Conservation (phyloP, 2,329 filamentous ascomycete genomes). For the Bipolaris zeicola region DNA sequence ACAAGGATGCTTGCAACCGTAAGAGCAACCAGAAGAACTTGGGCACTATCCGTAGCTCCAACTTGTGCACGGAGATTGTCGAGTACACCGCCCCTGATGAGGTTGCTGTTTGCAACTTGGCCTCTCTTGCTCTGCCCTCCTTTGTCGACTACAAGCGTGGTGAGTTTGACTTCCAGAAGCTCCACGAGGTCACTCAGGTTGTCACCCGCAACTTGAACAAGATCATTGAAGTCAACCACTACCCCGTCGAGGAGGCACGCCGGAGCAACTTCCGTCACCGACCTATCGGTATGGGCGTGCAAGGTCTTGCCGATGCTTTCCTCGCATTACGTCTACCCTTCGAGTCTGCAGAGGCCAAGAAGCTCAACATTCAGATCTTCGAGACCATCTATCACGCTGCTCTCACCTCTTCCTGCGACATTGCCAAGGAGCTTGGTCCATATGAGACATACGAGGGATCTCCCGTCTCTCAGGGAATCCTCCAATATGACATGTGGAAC, state of each 20-base stretch:
- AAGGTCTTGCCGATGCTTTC: constrained; percentile 97
- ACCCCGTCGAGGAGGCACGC: constrained; percentile 90
- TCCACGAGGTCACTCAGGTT: constrained; percentile 91
- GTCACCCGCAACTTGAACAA: constrained; percentile 96
- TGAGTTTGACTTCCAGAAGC: constrained; percentile 92
- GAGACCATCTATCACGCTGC: constrained; percentile 99
- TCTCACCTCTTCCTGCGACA: constrained; percentile 83
- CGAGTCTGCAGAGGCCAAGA: constrained; percentile 89
- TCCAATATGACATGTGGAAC: constrained; percentile 99
- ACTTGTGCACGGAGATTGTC: constrained; percentile 97
- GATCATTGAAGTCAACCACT: constrained; percentile 98
- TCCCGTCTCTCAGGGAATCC: constrained; percentile 90
- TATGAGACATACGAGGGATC: constrained; percentile 94
- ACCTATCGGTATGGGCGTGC: constrained; percentile 94
- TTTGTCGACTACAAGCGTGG: constrained; percentile 87
- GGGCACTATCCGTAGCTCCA: constrained; percentile 96
- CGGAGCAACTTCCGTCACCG: constrained; percentile 98
- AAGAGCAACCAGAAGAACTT: constrained; percentile 99
- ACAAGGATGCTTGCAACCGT: constrained; percentile 97
- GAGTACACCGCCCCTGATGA: constrained; percentile 98
- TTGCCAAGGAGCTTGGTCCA: constrained; percentile 81
- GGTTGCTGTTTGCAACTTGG: constrained; percentile 97
- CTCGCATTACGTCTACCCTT: constrained; percentile 95
- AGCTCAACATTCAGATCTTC: constrained; percentile 98
- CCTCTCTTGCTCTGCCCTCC: constrained; percentile 87